These are phyloP conservation scores for Melanopsichium pennsylvanicum DNA, from an alignment of 1,284 basidiomycete genomes.

Conservation along the genomic window DNA sequence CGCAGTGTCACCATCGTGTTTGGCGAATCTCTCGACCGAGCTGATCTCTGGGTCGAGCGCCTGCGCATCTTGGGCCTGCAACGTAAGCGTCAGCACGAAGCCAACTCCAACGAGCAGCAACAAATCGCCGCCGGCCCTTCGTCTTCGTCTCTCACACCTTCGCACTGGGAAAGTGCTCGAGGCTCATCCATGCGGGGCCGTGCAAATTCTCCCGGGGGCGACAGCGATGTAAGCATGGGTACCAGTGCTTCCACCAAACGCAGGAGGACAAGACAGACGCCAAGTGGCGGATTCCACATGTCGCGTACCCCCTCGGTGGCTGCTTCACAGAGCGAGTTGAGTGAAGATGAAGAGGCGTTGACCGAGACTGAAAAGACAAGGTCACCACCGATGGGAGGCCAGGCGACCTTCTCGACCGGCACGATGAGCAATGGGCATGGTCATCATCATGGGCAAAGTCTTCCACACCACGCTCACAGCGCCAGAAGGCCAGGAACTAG, in stretches of 20 bases:
- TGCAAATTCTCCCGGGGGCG: conserved; percentile 35
- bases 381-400: conserved; percentile 8
- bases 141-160: conserved; percentile 5
- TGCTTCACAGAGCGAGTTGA: conserved; percentile 14
- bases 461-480: conserved; percentile 4
- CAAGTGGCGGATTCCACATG: conserved; percentile 30
- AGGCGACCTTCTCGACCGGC: conserved; percentile 6
- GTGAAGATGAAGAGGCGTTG: conserved; percentile 34
- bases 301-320: conserved; percentile 34
- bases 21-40: conserved; percentile 84
- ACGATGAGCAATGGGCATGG: conserved; percentile 1
- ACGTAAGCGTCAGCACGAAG: conserved; percentile 56
- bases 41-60: conserved; percentile 77
- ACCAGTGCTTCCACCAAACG: conserved; percentile 48
- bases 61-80: conserved; percentile 55
- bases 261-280: conserved; percentile 25
- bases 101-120: conserved; percentile 17
- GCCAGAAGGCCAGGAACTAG: conserved; percentile 19
- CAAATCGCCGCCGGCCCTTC: conserved; percentile 27
- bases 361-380: conserved; percentile 41
- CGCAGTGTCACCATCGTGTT: conserved; percentile 83
- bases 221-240: conserved; percentile 47
- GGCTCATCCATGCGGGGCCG: conserved; percentile 37
- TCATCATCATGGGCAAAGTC: conserved; percentile 1
- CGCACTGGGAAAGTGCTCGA: conserved; percentile 42